phyloP scores from a whole-genome alignment of 345 rosid genomes.

The Xanthoceras sorbifolium region DNA sequence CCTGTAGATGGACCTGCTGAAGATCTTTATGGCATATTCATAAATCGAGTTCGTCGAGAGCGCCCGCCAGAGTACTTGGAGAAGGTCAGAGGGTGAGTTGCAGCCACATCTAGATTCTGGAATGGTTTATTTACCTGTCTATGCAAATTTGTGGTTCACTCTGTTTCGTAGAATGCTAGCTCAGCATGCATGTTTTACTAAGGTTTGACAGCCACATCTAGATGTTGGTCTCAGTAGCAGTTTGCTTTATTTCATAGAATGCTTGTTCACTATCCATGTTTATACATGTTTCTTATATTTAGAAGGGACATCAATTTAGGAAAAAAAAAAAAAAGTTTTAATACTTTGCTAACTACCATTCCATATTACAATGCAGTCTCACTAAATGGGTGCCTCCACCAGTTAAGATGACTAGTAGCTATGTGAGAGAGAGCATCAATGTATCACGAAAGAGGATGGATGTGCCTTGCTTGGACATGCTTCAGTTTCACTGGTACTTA shows the following conservation, averaged over 20 bases:
- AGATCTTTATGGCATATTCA: slow-evolving; percentile 91
- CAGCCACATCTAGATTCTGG: background rate
- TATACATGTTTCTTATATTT: background rate
- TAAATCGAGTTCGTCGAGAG: slow-evolving; percentile 77
- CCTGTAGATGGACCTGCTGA: slow-evolving; percentile 87
- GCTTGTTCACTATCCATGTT: background rate
- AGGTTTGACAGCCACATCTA: background rate
- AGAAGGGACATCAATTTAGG: background rate
- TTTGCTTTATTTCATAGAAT: background rate
- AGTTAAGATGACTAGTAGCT: slow-evolving; percentile 85
- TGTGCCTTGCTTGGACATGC: slow-evolving; percentile 91
- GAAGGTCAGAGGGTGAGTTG: slow-evolving; percentile 73
- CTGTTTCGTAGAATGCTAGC: slow-evolving; percentile 1
- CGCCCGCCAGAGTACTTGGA: slow-evolving; percentile 75
- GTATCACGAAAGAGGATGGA: slow-evolving; percentile 92
- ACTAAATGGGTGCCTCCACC: slow-evolving; percentile 99
- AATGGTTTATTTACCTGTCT: background rate
- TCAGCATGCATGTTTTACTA: background rate
- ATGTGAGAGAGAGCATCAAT: slow-evolving; percentile 64
- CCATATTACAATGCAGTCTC: slow-evolving; percentile 54
- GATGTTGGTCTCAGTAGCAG: background rate
- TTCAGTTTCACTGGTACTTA: slow-evolving; percentile 90
- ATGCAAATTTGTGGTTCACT: background rate
- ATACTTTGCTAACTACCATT: slow-evolving; percentile 13
- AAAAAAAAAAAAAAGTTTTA: background rate